Conservation (phyloP, 768 basidiomycete species). For the Mycena alexandri region DNA sequence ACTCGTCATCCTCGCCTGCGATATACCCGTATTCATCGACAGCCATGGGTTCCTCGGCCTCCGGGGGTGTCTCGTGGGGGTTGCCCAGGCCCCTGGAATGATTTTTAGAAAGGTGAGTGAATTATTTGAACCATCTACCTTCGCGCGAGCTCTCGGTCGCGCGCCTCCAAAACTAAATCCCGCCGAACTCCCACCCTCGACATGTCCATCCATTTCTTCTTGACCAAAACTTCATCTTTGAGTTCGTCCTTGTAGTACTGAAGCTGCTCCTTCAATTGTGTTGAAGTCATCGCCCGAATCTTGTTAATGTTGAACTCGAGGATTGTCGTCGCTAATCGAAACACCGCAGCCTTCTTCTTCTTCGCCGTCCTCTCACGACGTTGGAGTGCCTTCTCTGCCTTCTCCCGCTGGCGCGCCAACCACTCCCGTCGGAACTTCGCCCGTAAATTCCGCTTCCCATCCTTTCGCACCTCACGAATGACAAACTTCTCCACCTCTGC, state of each 20-base stretch:
- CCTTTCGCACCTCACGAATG: conserved; percentile 29
- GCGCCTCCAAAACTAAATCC: conserved; percentile 5
- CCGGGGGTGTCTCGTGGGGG: too few relatives aligned
- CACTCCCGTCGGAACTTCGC: not conserved
- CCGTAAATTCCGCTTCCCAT: conserved; percentile 12
- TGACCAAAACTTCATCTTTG: conserved; percentile 1
- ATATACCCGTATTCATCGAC: conserved; percentile 10
- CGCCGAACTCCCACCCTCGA: not conserved
- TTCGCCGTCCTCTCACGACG: not conserved
- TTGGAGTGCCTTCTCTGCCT: not conserved
- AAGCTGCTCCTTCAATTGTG: conserved; percentile 12
- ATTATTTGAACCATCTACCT: not conserved
- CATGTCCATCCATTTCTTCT: conserved; percentile 9
- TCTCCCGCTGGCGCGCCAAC: not conserved
- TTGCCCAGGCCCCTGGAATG: too few relatives aligned
- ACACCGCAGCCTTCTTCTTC: not conserved
- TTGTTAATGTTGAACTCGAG: conserved; percentile 6
- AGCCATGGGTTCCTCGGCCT: not conserved
- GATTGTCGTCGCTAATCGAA: not conserved
- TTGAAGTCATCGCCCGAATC: not conserved
- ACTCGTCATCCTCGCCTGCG: not conserved
- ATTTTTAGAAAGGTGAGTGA: too few relatives aligned
- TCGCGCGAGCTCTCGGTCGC: not conserved
- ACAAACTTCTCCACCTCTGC: conserved; percentile 26
- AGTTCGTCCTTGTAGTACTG: conserved; percentile 6